Evolutionary conservation across 78 protist genomes (phyloP).

Genomic region (Fonticula alba): DNA sequence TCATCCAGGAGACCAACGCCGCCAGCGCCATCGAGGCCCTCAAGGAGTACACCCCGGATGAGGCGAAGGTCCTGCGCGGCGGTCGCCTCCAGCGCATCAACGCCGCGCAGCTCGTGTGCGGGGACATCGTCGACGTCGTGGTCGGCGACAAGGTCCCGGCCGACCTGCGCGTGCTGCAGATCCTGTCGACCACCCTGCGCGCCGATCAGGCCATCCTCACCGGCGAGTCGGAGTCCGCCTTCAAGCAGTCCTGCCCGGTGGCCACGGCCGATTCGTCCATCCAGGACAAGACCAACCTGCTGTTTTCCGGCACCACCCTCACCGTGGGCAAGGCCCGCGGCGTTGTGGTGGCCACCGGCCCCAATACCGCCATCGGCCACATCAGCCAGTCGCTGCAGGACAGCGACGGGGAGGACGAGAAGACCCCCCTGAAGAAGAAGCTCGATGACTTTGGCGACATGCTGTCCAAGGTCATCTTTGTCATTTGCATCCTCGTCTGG

Average conservation of each 20-base stretch:
- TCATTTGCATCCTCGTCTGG: conserved; percentile 56
- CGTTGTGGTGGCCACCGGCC: conserved; percentile 66
- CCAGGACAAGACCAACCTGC: conserved; percentile 14
- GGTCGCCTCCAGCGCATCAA: background rate
- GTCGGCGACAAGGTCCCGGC: conserved; percentile 74
- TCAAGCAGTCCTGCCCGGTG: conserved; percentile 9
- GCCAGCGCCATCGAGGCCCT: conserved; percentile 42
- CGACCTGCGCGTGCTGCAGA: conserved; percentile 58
- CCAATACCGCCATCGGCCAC: conserved; percentile 58
- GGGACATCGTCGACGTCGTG: conserved; percentile 36
- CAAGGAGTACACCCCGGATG: conserved; percentile 6
- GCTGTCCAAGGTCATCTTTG: conserved; percentile 15
- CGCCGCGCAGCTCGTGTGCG: conserved; percentile 25
- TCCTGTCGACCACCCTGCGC: conserved; percentile 14
- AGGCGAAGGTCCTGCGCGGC: conserved; percentile 19
- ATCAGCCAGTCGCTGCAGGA: conserved; percentile 24
- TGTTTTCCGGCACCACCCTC: conserved; percentile 32
- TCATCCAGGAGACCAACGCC: conserved; percentile 44
- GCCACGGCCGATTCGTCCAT: background rate
- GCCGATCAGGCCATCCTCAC: conserved; percentile 38
- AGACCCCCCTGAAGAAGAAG: conserved; percentile 41
- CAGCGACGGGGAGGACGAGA: conserved; percentile 10
- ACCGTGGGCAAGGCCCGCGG: conserved; percentile 47
- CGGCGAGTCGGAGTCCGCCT: conserved; percentile 33
- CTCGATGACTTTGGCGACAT: conserved; percentile 49